Evolutionary conservation across 1,284 basidiomycete species (phyloP).

Genomic region (Neonothopanus nambi): DNA sequence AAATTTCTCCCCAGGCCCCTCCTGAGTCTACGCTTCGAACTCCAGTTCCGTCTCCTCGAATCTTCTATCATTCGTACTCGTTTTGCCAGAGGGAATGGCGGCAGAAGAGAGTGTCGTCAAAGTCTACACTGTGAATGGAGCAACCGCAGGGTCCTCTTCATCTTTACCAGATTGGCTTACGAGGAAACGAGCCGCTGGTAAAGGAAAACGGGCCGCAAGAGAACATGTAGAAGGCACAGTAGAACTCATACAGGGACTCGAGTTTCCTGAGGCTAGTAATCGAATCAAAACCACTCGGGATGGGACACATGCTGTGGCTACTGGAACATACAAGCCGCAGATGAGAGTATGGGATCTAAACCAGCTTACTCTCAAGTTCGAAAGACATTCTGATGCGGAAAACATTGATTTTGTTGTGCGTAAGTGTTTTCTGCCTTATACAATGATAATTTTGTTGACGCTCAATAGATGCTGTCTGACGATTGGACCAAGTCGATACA

Average conservation of each 20-base stretch:
- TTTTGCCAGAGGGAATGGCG: background rate
- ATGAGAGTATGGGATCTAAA: slow-evolving; percentile 96
- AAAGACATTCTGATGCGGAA: slow-evolving; percentile 94
- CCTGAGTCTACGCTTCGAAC: too few relatives aligned
- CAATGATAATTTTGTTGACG: slow-evolving; percentile 53
- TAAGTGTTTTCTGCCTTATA: slow-evolving; percentile 40
- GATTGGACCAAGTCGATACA: slow-evolving; percentile 99
- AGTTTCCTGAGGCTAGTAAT: slow-evolving; percentile 96
- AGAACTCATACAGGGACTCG: slow-evolving; percentile 93
- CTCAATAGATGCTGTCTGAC: slow-evolving; percentile 88
- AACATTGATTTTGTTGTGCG: slow-evolving; percentile 97
- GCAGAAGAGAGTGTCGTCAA: slow-evolving; percentile 49
- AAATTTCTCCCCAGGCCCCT: too few relatives aligned
- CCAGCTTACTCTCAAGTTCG: slow-evolving; percentile 93
- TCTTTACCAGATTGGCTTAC: slow-evolving; percentile 90
- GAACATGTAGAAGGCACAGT: slow-evolving; percentile 79
- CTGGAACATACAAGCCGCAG: slow-evolving; percentile 98
- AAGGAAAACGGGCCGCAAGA: slow-evolving; percentile 61
- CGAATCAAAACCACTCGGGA: slow-evolving; percentile 89
- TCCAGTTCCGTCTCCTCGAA: too few relatives aligned
- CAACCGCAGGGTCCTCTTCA: slow-evolving; percentile 78
- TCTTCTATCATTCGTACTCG: too few relatives aligned
- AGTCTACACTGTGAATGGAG: slow-evolving; percentile 90
- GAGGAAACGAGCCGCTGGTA: slow-evolving; percentile 63
- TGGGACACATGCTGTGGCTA: slow-evolving; percentile 91